These are phyloP conservation scores for Cafeteria roenbergensis DNA, from an alignment of 108 stramenopile genomes.

Conservation along the genomic window DNA sequence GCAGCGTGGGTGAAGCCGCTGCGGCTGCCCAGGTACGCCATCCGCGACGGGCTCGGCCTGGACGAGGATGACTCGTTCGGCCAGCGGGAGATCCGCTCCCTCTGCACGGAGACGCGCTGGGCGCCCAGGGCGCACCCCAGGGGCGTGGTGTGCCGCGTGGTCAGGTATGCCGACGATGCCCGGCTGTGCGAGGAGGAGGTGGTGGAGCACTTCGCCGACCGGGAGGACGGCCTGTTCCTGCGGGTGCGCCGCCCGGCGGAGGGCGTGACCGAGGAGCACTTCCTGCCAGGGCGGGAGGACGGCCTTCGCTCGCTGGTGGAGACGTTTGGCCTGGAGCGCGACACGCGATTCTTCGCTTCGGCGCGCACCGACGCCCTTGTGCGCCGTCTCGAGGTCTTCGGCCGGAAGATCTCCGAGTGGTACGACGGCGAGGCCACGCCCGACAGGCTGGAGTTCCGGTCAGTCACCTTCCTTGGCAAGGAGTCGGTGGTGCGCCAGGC, in stretches of 20 bases:
- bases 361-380: conserved; percentile 45
- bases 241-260: conserved; percentile 36
- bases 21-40: conserved; percentile 22
- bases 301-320: conserved; percentile 17
- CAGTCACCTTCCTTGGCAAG: conserved; percentile 1
- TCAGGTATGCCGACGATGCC: conserved; percentile 36
- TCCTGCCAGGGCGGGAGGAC: conserved; percentile 37
- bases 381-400: conserved; percentile 33
- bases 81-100: conserved; percentile 44
- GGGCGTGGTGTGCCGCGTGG: conserved; percentile 42
- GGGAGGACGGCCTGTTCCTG: conserved; percentile 41
- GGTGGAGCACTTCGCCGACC: conserved; percentile 40
- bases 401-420: conserved; percentile 33
- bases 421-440: conserved; percentile 26
- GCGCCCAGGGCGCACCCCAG: conserved; percentile 36
- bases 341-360: conserved; percentile 35
- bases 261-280: conserved; percentile 35
- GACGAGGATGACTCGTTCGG: conserved; percentile 14
- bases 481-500: too few species aligned
- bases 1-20: conserved; percentile 39
- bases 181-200: conserved; percentile 33
- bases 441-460: conserved; percentile 30
- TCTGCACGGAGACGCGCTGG: conserved; percentile 35
- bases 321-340: conserved; percentile 27
- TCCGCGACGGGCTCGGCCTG: not conserved